Percentiles rank a stretch among this genome's conserved stretches.
These are phyloP conservation scores for Metarhizium robertsii DNA, from an alignment of 2,329 filamentous ascomycete genomes.

Conservation along the genomic window DNA sequence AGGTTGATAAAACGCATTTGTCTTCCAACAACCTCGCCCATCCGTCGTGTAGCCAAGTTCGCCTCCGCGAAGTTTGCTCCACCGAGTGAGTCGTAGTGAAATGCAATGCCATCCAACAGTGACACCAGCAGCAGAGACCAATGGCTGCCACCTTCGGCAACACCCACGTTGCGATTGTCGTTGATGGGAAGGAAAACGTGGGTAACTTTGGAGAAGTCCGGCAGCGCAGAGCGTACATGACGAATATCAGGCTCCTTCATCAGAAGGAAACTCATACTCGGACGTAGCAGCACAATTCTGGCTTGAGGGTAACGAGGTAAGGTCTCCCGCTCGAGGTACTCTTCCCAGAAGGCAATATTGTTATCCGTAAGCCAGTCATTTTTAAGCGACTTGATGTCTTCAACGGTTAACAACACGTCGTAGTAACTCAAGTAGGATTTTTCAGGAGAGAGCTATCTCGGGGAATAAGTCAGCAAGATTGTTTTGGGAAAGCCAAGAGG, in stretches of 20 bases:
- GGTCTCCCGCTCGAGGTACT: constrained; percentile 87
- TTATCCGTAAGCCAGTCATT: constrained; percentile 97
- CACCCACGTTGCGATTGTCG: constrained; percentile 65
- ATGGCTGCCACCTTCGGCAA: constrained; percentile 84
- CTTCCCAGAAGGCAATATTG: constrained; percentile 97
- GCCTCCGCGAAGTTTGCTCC: constrained; percentile 70
- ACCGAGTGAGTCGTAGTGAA: constrained; percentile 88
- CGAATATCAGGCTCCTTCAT: constrained; percentile 59
- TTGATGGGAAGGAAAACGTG: constrained; percentile 97
- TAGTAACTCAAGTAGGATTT: constrained; percentile 32
- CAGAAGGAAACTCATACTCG: constrained; percentile 86
- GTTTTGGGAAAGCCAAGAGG: not conserved
- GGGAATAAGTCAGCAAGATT: not conserved
- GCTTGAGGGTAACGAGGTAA: constrained; percentile 72
- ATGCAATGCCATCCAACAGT: constrained; percentile 79
- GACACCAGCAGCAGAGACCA: constrained; percentile 92
- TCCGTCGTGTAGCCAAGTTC: constrained; percentile 55
- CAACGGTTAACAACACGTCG: constrained; percentile 56
- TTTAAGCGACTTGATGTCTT: constrained; percentile 81
- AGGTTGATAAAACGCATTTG: constrained; percentile 70
- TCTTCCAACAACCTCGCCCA: constrained; percentile 58
- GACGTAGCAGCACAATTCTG: constrained; percentile 81
- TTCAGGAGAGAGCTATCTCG: constrained; percentile 36
- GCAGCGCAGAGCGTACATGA: constrained; percentile 57
- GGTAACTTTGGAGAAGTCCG: constrained; percentile 69